A percentile compares a stretch with the other conserved stretches of the same genome.
These are phyloP conservation scores for Pseudogymnoascus sp. DNA, from an alignment of 2,329 filamentous ascomycete species.

Conservation along the genomic window DNA sequence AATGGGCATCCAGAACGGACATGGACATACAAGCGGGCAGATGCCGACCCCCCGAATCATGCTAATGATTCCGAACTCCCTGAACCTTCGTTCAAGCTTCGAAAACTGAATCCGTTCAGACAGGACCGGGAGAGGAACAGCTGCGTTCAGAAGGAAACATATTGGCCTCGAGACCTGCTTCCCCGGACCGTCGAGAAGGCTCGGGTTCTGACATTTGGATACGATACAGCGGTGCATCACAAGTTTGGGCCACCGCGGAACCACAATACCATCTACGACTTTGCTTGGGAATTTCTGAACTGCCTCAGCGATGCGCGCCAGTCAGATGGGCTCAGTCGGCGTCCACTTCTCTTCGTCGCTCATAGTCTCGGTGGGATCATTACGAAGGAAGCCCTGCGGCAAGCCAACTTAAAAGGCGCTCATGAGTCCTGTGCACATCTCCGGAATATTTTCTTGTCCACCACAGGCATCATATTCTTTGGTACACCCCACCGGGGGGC, in stretches of 20 bases:
- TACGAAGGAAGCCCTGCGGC: neutral
- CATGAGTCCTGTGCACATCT: neutral
- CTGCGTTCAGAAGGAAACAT: neutral
- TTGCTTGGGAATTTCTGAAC: neutral
- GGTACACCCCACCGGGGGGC: neutral
- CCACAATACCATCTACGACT: neutral
- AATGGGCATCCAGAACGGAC: neutral
- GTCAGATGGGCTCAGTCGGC: neutral
- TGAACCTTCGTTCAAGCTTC: neutral
- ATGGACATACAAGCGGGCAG: neutral
- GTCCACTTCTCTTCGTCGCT: neutral
- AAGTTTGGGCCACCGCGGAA: neutral
- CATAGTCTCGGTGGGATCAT: neutral
- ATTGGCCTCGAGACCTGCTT: neutral
- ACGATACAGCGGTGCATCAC: neutral
- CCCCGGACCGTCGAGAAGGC: neutral
- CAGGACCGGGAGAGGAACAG: neutral
- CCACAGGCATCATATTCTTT: neutral
- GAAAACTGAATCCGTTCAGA: neutral
- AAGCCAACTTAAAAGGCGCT: neutral
- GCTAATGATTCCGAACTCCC: neutral
- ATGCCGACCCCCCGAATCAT: neutral
- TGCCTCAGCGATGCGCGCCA: neutral
- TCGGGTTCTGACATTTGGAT: neutral
- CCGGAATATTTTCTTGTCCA: neutral